These are phyloP conservation scores for Monosporascus sp. DNA, from an alignment of 2,329 filamentous ascomycete genomes.

Conservation along the genomic window DNA sequence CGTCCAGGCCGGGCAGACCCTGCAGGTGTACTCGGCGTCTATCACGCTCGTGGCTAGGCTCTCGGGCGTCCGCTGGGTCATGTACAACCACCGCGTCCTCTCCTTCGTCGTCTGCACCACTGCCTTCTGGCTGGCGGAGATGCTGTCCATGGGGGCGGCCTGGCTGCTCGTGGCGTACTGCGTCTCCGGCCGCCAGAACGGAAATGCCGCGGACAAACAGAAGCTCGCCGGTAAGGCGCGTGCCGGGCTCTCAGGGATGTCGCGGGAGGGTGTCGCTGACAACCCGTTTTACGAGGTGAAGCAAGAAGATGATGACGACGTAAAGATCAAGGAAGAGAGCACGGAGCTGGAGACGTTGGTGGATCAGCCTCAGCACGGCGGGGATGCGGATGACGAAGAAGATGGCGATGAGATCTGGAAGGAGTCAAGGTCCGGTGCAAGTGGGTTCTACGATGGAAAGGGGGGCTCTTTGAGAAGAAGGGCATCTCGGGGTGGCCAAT, in stretches of 20 bases:
- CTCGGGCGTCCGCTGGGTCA: conserved; percentile 71
- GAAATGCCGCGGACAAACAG: background rate
- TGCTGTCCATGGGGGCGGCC: conserved; percentile 58
- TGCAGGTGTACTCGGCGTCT: conserved; percentile 70
- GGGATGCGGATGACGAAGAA: conserved; percentile 23
- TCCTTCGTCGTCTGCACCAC: conserved; percentile 64
- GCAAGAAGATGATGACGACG: conserved; percentile 9
- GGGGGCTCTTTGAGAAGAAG: conserved; percentile 13
- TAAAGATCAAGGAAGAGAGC: conserved; percentile 17
- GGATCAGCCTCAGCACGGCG: conserved; percentile 6
- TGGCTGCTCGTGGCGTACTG: conserved; percentile 51
- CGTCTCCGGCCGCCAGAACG: conserved; percentile 21
- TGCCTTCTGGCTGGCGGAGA: conserved; percentile 72
- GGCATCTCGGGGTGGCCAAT: conserved; percentile 12
- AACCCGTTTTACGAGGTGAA: conserved; percentile 1
- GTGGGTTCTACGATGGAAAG: conserved; percentile 12
- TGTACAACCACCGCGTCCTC: conserved; percentile 75
- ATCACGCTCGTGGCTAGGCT: conserved; percentile 71
- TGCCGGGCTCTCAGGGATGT: background rate
- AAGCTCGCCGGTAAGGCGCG: background rate
- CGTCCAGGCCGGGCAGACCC: conserved; percentile 59
- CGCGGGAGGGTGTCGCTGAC: background rate
- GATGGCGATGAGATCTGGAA: conserved; percentile 16
- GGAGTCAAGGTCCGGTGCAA: conserved; percentile 11
- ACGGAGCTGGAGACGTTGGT: conserved; percentile 12